Conservation (phyloP, 2,329 filamentous ascomycete species). For the Lecanosticta acicola region DNA sequence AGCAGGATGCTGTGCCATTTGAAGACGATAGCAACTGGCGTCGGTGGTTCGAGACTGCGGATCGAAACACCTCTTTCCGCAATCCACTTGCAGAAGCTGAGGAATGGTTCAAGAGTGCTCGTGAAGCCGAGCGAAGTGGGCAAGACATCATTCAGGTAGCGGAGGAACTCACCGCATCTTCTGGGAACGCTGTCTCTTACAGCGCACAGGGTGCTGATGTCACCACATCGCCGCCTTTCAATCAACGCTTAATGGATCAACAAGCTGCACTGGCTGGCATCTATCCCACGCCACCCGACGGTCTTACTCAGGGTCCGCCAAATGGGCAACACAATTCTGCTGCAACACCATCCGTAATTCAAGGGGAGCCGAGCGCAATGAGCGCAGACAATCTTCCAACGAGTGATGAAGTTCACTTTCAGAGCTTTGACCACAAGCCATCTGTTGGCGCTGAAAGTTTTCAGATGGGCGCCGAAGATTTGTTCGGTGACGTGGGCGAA, state of each 20-base stretch:
- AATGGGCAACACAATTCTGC: slow-evolving; percentile 14
- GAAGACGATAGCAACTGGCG: slow-evolving; percentile 17
- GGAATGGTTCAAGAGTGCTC: slow-evolving; percentile 23
- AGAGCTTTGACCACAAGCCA: slow-evolving; percentile 10
- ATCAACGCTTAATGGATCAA: slow-evolving; percentile 36
- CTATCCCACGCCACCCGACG: slow-evolving; percentile 69
- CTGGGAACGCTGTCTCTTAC: background rate
- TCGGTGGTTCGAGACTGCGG: slow-evolving; percentile 18
- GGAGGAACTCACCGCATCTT: background rate
- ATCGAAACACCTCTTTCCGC: slow-evolving; percentile 27
- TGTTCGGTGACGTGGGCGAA: slow-evolving; percentile 58
- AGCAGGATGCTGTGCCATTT: background rate
- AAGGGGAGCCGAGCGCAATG: slow-evolving; percentile 7
- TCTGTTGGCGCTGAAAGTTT: slow-evolving; percentile 5
- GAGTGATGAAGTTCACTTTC: slow-evolving; percentile 25
- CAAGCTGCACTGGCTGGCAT: slow-evolving; percentile 46
- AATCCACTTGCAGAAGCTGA: slow-evolving; percentile 26
- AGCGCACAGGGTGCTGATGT: slow-evolving; percentile 3
- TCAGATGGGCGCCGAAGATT: slow-evolving; percentile 49
- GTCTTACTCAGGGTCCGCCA: slow-evolving; percentile 27
- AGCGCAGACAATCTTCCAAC: slow-evolving; percentile 2
- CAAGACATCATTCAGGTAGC: background rate
- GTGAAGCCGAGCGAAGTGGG: slow-evolving; percentile 21
- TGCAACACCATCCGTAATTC: slow-evolving; percentile 14
- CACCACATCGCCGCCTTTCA: slow-evolving; percentile 34